Evolutionary conservation across 139 green algal genomes (phyloP).

Genomic region (Chlamydomonas sp.): DNA sequence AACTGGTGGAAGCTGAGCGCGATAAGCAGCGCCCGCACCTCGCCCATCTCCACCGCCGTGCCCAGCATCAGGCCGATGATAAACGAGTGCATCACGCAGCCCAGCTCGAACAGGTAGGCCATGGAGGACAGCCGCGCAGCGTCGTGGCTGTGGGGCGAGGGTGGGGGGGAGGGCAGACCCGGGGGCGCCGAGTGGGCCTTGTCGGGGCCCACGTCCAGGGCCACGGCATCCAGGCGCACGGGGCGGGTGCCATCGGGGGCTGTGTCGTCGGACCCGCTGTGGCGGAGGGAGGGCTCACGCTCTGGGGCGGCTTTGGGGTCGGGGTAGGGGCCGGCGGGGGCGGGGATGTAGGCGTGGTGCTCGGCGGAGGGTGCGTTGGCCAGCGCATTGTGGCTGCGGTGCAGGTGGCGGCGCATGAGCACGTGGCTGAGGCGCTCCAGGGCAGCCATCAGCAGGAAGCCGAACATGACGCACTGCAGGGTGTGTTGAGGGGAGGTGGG

Average conservation of each 20-base stretch:
- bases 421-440: slow-evolving; percentile 1
- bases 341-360: not conserved
- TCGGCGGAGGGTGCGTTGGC: not conserved
- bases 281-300: too few species aligned
- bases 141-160: not conserved
- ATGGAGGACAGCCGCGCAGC: slow-evolving; percentile 3
- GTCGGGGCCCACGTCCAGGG: not conserved
- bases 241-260: too few species aligned
- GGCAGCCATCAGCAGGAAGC: slow-evolving; percentile 19
- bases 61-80: slow-evolving; percentile 47
- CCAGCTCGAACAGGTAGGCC: slow-evolving; percentile 58
- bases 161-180: not conserved
- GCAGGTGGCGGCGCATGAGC: not conserved
- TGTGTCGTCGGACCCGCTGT: too few species aligned
- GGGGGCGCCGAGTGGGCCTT: not conserved
- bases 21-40: not conserved
- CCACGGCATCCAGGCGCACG: too few species aligned
- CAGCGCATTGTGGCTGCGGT: not conserved
- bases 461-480: not conserved
- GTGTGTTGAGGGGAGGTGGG: too few species aligned
- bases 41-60: not conserved
- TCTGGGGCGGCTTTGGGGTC: not conserved
- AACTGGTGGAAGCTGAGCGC: slow-evolving; percentile 36
- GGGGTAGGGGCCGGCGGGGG: too few species aligned
- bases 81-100: slow-evolving; percentile 56